Base-by-base conservation (phyloP, 306 rosid genomes). In the Medicago ruthenica region DNA sequence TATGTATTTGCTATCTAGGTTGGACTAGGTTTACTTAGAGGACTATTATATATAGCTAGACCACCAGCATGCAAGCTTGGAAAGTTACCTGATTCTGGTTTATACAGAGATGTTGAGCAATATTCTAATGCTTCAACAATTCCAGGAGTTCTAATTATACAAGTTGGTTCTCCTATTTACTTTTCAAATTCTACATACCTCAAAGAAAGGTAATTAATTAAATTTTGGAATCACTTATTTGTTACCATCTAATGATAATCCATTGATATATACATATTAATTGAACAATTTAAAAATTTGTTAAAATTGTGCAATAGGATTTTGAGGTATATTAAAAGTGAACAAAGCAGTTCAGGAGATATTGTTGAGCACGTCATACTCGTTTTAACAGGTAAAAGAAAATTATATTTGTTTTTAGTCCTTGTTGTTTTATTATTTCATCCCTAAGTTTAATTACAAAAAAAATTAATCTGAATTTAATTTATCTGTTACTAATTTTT, bases 131-230 rank as follows among this genome's bases (percentile, higher is more conserved):
- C 79, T 37, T 70, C 93, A 62, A 40, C 44, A 21, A 6, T 36
- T 40, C 79, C 83, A 5, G 96, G 97, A 20, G 10, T 95, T 67
- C 51, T 90, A 9, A 61, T 89, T 71, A 45, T 95, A 17, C 96
- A 92, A 61, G 83, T 92, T 24, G 97, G 98, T 70, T 95, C 98
- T 42, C 98, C 98, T 20, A 31, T 95, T 81, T 95, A 90, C 82
- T 95, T 84, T 83, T 89, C 97, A 61, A 95, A 90, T 75, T 27
- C 86, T 44, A 65, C 79, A 27, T 95, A 95, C 12, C 15, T 95
- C 6, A 88, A 86, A 77, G 97, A 95, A 79, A 95, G 93, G 98
- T 94, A 74, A 54, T 9, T 58, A 58, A 5, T 17, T 4, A 24
- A 69, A 12, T 42, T 5, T 20, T 71, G 1, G 0, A 31, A 20